Percentiles rank a stretch among this genome's conserved stretches.
These are phyloP conservation scores for Trichomonas vaginalis DNA, from an alignment of 208 protist genomes.

Conservation along the genomic window DNA sequence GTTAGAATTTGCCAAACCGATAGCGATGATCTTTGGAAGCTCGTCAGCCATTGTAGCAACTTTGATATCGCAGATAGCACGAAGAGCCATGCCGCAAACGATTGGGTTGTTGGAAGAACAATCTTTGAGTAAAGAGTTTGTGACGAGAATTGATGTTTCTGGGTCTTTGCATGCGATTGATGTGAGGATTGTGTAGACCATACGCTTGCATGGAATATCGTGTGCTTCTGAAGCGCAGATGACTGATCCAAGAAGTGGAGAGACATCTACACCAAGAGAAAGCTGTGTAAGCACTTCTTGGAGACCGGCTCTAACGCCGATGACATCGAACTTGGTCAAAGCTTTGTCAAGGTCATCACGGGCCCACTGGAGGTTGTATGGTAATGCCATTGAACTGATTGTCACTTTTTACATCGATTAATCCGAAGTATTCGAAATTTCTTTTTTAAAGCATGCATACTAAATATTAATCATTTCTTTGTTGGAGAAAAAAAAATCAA, in stretches of 20 bases:
- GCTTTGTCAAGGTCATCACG: background rate
- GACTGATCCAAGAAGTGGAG: background rate
- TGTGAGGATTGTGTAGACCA: slow-evolving; percentile 7
- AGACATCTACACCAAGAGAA: background rate
- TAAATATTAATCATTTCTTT: no score
- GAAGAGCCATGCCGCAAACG: slow-evolving; percentile 1
- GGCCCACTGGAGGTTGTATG: slow-evolving; percentile 7
- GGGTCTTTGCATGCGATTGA: background rate
- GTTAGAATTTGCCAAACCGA: background rate
- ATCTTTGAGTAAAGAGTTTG: background rate
- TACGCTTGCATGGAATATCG: slow-evolving; percentile 14
- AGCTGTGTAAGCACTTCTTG: background rate
- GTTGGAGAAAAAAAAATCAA: no score
- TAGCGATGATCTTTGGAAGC: background rate
- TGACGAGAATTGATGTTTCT: background rate
- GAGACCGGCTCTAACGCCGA: background rate
- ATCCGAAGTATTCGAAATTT: no score
- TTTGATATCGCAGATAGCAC: background rate
- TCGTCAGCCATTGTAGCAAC: background rate
- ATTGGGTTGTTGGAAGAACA: slow-evolving; percentile 3
- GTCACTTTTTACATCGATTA: no score
- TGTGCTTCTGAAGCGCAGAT: slow-evolving; percentile 8
- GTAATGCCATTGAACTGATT: background rate
- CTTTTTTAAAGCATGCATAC: no score
- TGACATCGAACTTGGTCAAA: background rate